Evolutionary conservation across 345 rosid genomes (phyloP).

Genomic region (Moringa oleifera): DNA sequence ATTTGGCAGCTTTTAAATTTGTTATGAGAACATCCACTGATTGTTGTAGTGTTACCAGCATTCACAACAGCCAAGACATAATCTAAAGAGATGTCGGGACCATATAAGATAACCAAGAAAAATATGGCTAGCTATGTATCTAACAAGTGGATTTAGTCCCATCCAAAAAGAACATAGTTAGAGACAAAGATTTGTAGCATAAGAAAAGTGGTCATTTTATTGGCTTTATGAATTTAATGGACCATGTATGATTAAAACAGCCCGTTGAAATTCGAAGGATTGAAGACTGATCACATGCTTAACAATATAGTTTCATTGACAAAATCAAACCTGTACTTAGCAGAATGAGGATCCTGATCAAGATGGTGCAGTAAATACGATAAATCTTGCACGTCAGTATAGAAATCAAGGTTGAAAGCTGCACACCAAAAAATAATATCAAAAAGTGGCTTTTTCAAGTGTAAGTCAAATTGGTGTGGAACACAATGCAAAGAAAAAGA

Average conservation of each 20-base stretch:
- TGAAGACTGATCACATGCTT: background rate
- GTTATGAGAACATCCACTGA: background rate
- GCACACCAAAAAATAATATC: conserved; percentile 18
- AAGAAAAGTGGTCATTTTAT: too few species aligned
- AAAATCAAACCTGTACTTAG: conserved; percentile 51
- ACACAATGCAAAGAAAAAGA: conserved; percentile 9
- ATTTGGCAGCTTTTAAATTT: background rate
- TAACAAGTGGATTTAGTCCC: background rate
- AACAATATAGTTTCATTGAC: background rate
- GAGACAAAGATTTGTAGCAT: too few species aligned
- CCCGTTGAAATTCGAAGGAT: background rate
- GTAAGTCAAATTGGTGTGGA: conserved; percentile 28
- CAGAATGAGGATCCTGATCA: conserved; percentile 59
- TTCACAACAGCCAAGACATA: background rate
- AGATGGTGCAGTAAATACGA: conserved; percentile 54
- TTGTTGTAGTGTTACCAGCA: background rate
- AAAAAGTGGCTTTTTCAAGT: background rate
- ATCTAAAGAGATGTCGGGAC: background rate
- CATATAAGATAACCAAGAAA: background rate
- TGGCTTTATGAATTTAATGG: too few species aligned
- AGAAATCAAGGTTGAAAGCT: conserved; percentile 67
- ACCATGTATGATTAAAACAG: too few species aligned
- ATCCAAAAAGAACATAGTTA: background rate
- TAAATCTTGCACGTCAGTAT: conserved; percentile 63
- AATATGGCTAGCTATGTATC: background rate